Conservation (phyloP, 352 stramenopile species). For the Phytophthora hybrid region DNA sequence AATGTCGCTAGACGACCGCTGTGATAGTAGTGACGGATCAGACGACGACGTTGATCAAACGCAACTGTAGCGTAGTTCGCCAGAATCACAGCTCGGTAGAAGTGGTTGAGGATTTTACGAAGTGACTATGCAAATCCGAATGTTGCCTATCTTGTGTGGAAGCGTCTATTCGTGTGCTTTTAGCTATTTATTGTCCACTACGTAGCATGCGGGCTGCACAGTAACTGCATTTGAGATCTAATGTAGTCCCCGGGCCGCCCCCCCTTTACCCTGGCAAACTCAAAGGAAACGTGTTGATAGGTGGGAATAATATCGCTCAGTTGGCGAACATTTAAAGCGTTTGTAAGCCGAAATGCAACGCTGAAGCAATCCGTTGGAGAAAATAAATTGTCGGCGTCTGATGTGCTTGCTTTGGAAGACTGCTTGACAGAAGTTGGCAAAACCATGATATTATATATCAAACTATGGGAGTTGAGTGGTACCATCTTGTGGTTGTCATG, state of each 20-base stretch:
- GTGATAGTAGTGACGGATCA: not conserved
- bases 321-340: no score
- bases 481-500: not conserved
- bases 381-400: no score
- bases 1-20: conserved; percentile 1
- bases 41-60: not conserved
- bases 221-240: conserved; percentile 6
- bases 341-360: no score
- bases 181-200: not conserved
- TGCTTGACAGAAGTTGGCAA: not conserved
- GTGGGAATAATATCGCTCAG: no score
- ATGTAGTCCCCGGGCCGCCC: not conserved
- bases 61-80: conserved; percentile 7
- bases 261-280: no score
- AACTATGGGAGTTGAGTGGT: not conserved
- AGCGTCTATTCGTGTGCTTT: conserved; percentile 6
- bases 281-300: no score
- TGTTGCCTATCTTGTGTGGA: conserved; percentile 9
- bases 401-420: no score
- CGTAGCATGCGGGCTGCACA: conserved; percentile 1
- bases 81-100: not conserved
- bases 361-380: no score
- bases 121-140: not conserved
- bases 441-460: not conserved
- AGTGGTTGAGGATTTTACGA: conserved; percentile 7